Base-by-base conservation (phyloP, 768 basidiomycete genomes). In the Trametes cubensis region DNA sequence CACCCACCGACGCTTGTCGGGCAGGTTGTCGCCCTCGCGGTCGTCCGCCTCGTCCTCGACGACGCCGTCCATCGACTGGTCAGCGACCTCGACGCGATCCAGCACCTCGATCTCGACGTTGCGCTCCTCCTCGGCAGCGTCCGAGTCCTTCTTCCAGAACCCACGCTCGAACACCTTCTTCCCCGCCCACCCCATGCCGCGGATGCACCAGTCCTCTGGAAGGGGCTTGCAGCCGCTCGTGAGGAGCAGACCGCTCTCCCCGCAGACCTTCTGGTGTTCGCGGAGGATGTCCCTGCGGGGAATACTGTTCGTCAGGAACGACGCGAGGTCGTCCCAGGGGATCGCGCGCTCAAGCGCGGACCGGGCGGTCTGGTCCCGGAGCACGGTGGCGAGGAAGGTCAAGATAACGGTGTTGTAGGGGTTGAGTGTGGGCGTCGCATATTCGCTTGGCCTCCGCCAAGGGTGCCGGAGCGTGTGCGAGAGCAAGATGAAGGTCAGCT, bases 171-270 rank as follows among this genome's bases (percentile, higher is more conserved):
- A 98, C 17, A 98, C 87, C 63, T 86, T 85, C 61, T 93, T 81
- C 6, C 92, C 90, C 4, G 93, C 89, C 97, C 97, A 99, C 67
- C 95, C 95, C 88, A 95, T 93, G 1, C 97, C 97, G 34, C 97
- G 83, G 66, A 98, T 72, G 69, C 90, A 92, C 94, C 95, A 98
- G 69, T 98, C 97, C 74, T 99, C 97, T 0, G 91, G 83, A 2
- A 98, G 77, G 0, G 87, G 87, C 21, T 83, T 76, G 63, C 85
- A 88, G 15, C 85, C 85, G 47, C 80, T 85, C 0, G 89, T 90
- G 34, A 92, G 79, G 78, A 95, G 85, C 23, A 77, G 72, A 79
- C 87, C 86, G 40, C 83, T 81, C 47, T 88, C 82, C 39, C 75
- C 72, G n/a, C 56, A 63, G 51, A 65, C 77, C 72, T 34, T 72